Percentiles rank a stretch among this genome's conserved stretches.
Conservation (phyloP, 352 stramenopile genomes). For the Saprolegnia parasitica region DNA sequence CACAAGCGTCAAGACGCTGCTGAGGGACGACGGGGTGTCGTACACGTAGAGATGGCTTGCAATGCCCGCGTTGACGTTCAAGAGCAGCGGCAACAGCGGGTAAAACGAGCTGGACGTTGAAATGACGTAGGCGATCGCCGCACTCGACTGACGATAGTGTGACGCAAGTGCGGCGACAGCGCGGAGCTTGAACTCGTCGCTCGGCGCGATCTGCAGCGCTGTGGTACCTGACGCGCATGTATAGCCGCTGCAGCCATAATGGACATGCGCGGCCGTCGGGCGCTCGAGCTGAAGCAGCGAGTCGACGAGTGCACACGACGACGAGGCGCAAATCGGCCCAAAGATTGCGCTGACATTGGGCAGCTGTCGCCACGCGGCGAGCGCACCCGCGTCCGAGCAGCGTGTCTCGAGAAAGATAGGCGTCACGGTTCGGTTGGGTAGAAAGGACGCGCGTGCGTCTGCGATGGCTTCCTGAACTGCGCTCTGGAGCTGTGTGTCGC, state of each 20-base stretch:
- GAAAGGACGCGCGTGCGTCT: not conserved
- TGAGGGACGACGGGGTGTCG: not conserved
- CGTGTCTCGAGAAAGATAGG: slow-evolving; percentile 4
- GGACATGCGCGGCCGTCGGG: not conserved
- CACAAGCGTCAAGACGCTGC: not conserved
- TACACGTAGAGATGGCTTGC: slow-evolving; percentile 14
- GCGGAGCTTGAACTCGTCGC: slow-evolving; percentile 8
- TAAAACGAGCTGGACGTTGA: not conserved
- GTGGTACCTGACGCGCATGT: not conserved
- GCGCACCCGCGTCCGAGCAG: slow-evolving; percentile 5
- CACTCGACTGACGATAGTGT: not conserved
- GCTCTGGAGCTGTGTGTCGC: not conserved
- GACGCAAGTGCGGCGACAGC: slow-evolving; percentile 1
- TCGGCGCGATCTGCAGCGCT: not conserved
- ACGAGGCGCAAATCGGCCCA: not conserved
- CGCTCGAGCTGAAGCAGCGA: not conserved
- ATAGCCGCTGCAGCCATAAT: not conserved
- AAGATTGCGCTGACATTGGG: not conserved
- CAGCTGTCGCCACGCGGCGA: not conserved
- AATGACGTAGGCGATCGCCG: slow-evolving; percentile 8
- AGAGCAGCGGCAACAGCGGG: not conserved
- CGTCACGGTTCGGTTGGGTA: not conserved
- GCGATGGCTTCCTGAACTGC: slow-evolving; percentile 10
- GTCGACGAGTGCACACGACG: not conserved
- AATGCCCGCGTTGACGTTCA: not conserved